Evolutionary conservation across 805 yeast genomes (phyloP).

Genomic region (Cyberlindnera euphorbiae): DNA sequence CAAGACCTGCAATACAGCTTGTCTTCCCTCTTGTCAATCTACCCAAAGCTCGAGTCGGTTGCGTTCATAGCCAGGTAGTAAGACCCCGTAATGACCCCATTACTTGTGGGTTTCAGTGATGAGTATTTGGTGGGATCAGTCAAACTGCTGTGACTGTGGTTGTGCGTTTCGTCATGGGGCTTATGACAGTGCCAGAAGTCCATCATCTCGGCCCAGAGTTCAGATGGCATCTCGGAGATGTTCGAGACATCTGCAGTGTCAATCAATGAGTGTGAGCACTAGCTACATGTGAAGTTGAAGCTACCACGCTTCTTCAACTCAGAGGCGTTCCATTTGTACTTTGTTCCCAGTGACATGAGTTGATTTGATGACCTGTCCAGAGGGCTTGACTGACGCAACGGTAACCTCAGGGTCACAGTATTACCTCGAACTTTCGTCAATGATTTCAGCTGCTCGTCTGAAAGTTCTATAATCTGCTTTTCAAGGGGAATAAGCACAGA

Average conservation of each 20-base stretch:
- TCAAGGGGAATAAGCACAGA: constrained; percentile 1
- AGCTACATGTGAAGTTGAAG: constrained; percentile 30
- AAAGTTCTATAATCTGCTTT: background rate
- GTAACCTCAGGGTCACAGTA: constrained; percentile 13
- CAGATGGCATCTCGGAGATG: constrained; percentile 77
- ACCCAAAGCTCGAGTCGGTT: constrained; percentile 1
- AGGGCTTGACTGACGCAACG: constrained; percentile 1
- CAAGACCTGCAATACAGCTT: constrained; percentile 36
- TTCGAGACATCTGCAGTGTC: constrained; percentile 29
- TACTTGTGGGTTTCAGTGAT: constrained; percentile 39
- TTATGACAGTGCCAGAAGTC: constrained; percentile 98
- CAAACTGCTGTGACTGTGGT: constrained; percentile 1
- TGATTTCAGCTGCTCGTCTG: constrained; percentile 2
- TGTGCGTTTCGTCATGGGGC: constrained; percentile 37
- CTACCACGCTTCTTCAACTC: constrained; percentile 30
- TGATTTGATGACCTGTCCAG: constrained; percentile 18
- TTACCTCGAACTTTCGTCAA: constrained; percentile 5
- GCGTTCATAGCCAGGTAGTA: constrained; percentile 39
- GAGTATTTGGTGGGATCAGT: constrained; percentile 33
- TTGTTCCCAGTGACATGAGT: constrained; percentile 20
- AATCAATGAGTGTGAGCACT: constrained; percentile 29
- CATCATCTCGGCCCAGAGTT: constrained; percentile 91
- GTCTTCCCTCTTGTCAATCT: constrained; percentile 2
- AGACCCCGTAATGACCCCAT: constrained; percentile 48
- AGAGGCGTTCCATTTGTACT: constrained; percentile 39